Evolutionary conservation across 2,329 filamentous ascomycete genomes (phyloP).

Genomic region (Alternaria triticimaculans): DNA sequence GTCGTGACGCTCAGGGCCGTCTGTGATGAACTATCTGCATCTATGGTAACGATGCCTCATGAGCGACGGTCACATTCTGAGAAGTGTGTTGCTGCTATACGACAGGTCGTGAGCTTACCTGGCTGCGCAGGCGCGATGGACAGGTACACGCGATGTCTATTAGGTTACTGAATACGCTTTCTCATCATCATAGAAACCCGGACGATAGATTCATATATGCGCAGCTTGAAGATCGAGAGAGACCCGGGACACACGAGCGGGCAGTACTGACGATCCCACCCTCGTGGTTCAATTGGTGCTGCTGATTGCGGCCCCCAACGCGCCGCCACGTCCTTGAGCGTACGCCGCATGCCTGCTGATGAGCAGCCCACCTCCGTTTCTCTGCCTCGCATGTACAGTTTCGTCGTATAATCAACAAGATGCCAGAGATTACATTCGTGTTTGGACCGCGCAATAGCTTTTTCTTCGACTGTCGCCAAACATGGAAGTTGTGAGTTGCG

Average conservation of each 20-base stretch:
- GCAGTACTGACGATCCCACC: neutral
- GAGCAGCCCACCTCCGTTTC: neutral
- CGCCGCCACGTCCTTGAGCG: slow-evolving; percentile 8
- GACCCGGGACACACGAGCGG: neutral
- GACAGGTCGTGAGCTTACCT: neutral
- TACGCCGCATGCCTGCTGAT: slow-evolving; percentile 2
- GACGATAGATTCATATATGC: neutral
- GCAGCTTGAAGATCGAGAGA: neutral
- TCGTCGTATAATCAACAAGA: slow-evolving; percentile 6
- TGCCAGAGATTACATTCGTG: slow-evolving; percentile 45
- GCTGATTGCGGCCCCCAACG: neutral
- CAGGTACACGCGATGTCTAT: neutral
- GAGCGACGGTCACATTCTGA: neutral
- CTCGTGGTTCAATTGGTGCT: neutral
- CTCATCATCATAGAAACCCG: neutral
- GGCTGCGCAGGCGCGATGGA: neutral
- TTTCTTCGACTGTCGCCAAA: slow-evolving; percentile 46
- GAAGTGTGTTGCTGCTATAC: neutral
- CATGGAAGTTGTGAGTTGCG: slow-evolving; percentile 45
- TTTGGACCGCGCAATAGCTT: slow-evolving; percentile 47
- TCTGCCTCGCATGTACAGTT: neutral
- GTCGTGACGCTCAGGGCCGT: neutral
- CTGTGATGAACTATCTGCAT: neutral
- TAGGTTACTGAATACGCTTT: neutral
- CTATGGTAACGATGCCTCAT: neutral